Base-by-base conservation (phyloP, 1,139 yeast genomes). In the Geotrichum siamense region DNA sequence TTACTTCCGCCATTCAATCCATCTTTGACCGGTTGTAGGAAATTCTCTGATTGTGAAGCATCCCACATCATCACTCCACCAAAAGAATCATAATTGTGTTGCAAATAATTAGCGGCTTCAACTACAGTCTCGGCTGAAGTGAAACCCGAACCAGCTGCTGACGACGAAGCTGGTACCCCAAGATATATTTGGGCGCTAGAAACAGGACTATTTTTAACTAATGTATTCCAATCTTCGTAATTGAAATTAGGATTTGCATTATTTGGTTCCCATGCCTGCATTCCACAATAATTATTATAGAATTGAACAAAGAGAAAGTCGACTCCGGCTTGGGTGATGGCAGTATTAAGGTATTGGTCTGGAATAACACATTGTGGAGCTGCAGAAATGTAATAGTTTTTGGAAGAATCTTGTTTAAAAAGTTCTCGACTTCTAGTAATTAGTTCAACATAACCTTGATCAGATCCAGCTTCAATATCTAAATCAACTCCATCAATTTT, bases 331-430 rank as follows among this genome's bases (percentile, higher is more conserved):
- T 73, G 65, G 21, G 69, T 68, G 54, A 89, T 64, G 28, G 83
- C 66, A 44, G 79, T 76, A 50, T 94, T 94, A 37, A 82, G 78
- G 35, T 83, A 76, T 5, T 81, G 86, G 67, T 89, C 97, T 15
- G 96, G 96, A 61, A 79, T 84, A 17, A 80, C 83, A 69, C 97
- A 89, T 69, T 89, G 97, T 21, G 97, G 97, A 52, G 97, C 94
- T 51, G 96, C 95, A 43, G 94, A 77, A 40, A 87, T 69, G 62
- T 83, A 87, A 67, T 83, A 87, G n/a, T 63, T 57, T 62, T 56
- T 57, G 47, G 55, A 46, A 38, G 64, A 80, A 17, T 67, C 60
- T n/a, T 55, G 38, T 26, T 66, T 66, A 56, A 75, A 85, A 49
- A 75, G 68, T 12, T 59, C 54, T 68, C 91, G 79, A 56, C 89